Conservation (phyloP, 257 asterid genomes). For the Buddleja alternifolia region DNA sequence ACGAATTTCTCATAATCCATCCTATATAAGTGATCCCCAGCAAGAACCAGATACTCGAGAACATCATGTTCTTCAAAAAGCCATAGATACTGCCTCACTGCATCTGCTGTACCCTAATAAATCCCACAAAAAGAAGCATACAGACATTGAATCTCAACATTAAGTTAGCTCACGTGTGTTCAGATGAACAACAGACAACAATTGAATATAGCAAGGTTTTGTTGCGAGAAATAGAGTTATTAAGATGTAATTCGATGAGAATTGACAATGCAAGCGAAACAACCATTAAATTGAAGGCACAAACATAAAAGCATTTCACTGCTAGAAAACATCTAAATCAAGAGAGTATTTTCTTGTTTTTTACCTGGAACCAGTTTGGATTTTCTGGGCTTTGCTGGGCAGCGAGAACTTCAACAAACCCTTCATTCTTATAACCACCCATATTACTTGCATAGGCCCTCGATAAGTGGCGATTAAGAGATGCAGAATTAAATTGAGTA, state of each 20-base stretch:
- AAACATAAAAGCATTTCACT: no score
- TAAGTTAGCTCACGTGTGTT: background rate
- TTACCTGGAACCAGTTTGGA: slow-evolving; percentile 77
- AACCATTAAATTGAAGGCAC: background rate
- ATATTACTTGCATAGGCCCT: slow-evolving; percentile 68
- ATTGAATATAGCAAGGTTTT: background rate
- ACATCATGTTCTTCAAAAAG: slow-evolving; percentile 70
- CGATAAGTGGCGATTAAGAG: slow-evolving; percentile 67
- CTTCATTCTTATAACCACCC: slow-evolving; percentile 69
- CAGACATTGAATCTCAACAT: slow-evolving; percentile 3
- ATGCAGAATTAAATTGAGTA: slow-evolving; percentile 71
- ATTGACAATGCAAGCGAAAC: background rate
- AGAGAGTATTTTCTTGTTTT: background rate
- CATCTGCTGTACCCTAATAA: slow-evolving; percentile 70
- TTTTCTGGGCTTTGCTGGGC: slow-evolving; percentile 78
- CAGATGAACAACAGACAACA: background rate
- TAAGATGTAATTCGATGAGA: background rate
- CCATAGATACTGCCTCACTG: slow-evolving; percentile 72
- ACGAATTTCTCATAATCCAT: slow-evolving; percentile 69
- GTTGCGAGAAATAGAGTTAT: background rate
- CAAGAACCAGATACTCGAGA: slow-evolving; percentile 62
- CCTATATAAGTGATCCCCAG: slow-evolving; percentile 66
- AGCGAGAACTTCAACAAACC: slow-evolving; percentile 73
- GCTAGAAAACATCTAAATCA: background rate
- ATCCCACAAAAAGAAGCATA: slow-evolving; percentile 20